These are phyloP conservation scores for Fusarium luffae DNA, from an alignment of 2,329 filamentous ascomycete genomes.

Conservation along the genomic window DNA sequence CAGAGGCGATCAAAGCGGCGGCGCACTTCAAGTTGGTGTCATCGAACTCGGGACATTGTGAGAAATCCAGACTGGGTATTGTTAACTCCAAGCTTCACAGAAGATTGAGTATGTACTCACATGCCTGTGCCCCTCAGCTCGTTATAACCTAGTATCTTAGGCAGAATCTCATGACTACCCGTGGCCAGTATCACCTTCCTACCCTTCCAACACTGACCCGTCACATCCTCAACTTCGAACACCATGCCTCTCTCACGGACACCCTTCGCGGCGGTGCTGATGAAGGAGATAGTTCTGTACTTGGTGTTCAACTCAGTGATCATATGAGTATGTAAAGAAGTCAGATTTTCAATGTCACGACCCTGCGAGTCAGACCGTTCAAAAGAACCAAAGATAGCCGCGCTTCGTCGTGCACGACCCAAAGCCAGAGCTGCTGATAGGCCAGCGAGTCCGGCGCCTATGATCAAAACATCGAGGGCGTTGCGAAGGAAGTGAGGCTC, in stretches of 20 bases:
- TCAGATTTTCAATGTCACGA: rapidly evolving
- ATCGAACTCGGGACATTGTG: rapidly evolving
- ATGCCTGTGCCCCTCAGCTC: neutral
- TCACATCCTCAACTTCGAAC: neutral
- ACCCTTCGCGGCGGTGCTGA: neutral
- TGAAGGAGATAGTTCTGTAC: neutral
- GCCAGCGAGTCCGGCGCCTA: neutral
- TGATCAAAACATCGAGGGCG: constrained; percentile 9
- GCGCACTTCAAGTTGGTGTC: rapidly evolving
- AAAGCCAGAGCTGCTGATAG: neutral
- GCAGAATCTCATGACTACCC: rapidly evolving
- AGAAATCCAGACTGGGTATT: neutral
- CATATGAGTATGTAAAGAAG: neutral
- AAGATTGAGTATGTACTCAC: neutral
- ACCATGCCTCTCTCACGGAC: neutral
- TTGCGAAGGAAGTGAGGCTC: constrained; percentile 19
- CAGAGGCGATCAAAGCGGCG: neutral
- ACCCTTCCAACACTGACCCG: neutral
- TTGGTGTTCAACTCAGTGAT: neutral
- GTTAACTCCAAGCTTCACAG: rapidly evolving
- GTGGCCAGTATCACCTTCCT: constrained; percentile 1
- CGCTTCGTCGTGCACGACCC: neutral
- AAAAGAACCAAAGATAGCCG: neutral
- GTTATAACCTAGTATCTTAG: neutral
- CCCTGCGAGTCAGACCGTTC: rapidly evolving